phyloP scores from a whole-genome alignment of 257 asterid species.

The Solanum verrucosum region DNA sequence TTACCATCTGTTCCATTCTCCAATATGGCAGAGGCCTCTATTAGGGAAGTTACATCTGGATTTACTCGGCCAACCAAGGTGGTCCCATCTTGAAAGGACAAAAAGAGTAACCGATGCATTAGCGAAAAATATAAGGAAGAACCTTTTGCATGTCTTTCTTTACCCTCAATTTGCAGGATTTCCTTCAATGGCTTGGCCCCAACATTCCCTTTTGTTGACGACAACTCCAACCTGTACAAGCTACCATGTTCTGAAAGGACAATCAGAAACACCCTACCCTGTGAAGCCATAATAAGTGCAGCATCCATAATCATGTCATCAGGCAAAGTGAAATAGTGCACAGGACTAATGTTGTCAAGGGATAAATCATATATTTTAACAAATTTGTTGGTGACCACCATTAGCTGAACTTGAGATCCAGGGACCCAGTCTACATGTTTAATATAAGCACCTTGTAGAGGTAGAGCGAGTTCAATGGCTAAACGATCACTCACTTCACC shows the following conservation, averaged over 20 bases:
- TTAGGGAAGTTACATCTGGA: slow-evolving; percentile 63
- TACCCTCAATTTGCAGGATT: slow-evolving; percentile 60
- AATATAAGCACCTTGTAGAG: slow-evolving; percentile 96
- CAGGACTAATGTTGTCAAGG: slow-evolving; percentile 90
- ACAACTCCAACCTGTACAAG: slow-evolving; percentile 84
- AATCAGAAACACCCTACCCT: slow-evolving; percentile 60
- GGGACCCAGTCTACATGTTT: slow-evolving; percentile 95
- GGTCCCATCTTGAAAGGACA: slow-evolving; percentile 91
- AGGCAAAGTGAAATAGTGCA: slow-evolving; percentile 79
- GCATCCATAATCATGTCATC: slow-evolving; percentile 81
- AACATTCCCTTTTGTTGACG: slow-evolving; percentile 69
- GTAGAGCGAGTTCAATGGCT: slow-evolving; percentile 93
- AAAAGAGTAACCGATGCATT: slow-evolving; percentile 74
- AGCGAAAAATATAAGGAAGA: slow-evolving; percentile 67
- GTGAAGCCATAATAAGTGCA: slow-evolving; percentile 68
- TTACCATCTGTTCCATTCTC: slow-evolving; percentile 75
- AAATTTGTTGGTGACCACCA: slow-evolving; percentile 90
- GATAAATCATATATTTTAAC: slow-evolving; percentile 92
- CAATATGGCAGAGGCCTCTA: slow-evolving; percentile 59
- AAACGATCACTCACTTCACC: slow-evolving; percentile 97
- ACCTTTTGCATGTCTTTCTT: slow-evolving; percentile 50
- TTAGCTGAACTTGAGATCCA: slow-evolving; percentile 94
- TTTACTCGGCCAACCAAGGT: slow-evolving; percentile 76
- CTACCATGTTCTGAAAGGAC: slow-evolving; percentile 78
- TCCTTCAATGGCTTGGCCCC: slow-evolving; percentile 86